Base-by-base conservation (phyloP, 2,329 filamentous ascomycete species). In the Fusarium praegraminearum region DNA sequence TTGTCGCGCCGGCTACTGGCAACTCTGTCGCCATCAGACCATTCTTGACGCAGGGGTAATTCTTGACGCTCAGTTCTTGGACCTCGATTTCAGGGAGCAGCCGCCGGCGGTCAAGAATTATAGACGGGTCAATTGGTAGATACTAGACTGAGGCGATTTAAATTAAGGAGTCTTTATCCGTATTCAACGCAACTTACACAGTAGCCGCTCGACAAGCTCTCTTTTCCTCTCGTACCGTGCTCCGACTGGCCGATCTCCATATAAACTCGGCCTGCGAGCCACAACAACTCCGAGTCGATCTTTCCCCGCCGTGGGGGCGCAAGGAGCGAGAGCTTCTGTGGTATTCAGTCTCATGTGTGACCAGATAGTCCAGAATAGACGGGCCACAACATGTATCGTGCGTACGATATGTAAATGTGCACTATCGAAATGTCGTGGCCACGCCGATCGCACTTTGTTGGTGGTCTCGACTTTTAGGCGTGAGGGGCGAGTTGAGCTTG, bases 31-130 rank as follows among this genome's bases (percentile, higher is more conserved):
- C 67, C 59, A 72, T 72, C 70, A 72, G 70, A 54, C 70, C 70
- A 72, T 72, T 68, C 61, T 47, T 47, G 47, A 67, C 47, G 70
- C 70, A 72, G 69, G 69, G 70, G 69, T 67, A 65, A 38, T 41
- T 69, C 20, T 57, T 44, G 51, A 68, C 52, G 58, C 54, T 65
- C 55, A 40, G 26, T 30, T 55, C 46, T 49, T 65, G 18, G 28
- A 47, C 41, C 45, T 55, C 44, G 43, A 38, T 40, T 63, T 49
- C 50, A 57, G 64, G 54, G 56, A 68, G 59, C 54, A 53, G 62
- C 65, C 57, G 65, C 65, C 41, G 43, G 63, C 67, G 67, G 67
- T 63, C 54, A 62, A 67, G 52, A 62, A 57, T 45, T 12, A 52
- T 30, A 51, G 41, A 51, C 46, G 38, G 24, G 24, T 52, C 35